Percentiles rank a stretch among this genome's conserved stretches.
phyloP scores from a whole-genome alignment of 2,329 filamentous ascomycete genomes.

The Epichloe elymi region DNA sequence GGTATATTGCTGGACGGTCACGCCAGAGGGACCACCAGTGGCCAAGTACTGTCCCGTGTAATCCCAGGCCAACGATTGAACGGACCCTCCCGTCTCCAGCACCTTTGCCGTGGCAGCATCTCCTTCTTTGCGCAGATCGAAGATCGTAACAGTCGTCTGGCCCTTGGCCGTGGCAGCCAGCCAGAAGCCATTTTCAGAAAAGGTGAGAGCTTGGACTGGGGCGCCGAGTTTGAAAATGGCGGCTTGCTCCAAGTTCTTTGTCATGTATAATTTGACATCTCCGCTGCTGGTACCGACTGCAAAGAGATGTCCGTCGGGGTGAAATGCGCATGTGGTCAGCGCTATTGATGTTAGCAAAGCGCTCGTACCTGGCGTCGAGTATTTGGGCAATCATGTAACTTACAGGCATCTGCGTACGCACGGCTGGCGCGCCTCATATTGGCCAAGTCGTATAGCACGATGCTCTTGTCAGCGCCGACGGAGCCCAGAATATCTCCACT shows the following conservation, averaged over 20 bases:
- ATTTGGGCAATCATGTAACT: slow-evolving; percentile 20
- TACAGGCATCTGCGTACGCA: slow-evolving; percentile 68
- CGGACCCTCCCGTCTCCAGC: slow-evolving; percentile 70
- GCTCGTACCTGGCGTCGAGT: background rate
- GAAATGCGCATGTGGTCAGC: slow-evolving; percentile 69
- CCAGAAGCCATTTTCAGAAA: slow-evolving; percentile 97
- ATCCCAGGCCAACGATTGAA: slow-evolving; percentile 74
- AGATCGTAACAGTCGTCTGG: slow-evolving; percentile 69
- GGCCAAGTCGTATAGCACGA: slow-evolving; percentile 73
- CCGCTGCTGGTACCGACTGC: slow-evolving; percentile 70
- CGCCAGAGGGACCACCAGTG: slow-evolving; percentile 62
- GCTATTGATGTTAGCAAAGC: slow-evolving; percentile 30
- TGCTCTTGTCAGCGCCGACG: slow-evolving; percentile 82
- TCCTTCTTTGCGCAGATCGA: slow-evolving; percentile 85
- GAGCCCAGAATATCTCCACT: slow-evolving; percentile 74
- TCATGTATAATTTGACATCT: slow-evolving; percentile 79
- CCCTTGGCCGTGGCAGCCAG: slow-evolving; percentile 71
- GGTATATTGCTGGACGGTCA: slow-evolving; percentile 80
- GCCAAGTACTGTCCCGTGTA: slow-evolving; percentile 91
- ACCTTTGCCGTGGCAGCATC: slow-evolving; percentile 69
- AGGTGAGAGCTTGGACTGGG: slow-evolving; percentile 62
- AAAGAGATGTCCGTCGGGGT: slow-evolving; percentile 91
- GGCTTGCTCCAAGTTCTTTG: slow-evolving; percentile 63
- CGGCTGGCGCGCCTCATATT: slow-evolving; percentile 58
- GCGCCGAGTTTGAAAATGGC: slow-evolving; percentile 59